These are phyloP conservation scores for Piper longum DNA, from an alignment of 164 flowering plant genomes.

Conservation along the genomic window DNA sequence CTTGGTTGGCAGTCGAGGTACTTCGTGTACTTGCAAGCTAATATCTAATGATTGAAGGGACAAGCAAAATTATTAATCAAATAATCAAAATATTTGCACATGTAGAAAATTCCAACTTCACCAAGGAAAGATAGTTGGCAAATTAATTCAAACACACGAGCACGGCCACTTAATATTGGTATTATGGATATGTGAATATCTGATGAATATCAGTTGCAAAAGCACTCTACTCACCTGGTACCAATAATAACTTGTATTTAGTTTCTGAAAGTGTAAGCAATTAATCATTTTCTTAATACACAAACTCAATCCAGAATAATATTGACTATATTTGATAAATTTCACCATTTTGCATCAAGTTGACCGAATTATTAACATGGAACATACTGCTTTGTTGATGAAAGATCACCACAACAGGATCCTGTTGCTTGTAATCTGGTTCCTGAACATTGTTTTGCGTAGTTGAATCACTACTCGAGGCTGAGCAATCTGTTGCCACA, in stretches of 20 bases:
- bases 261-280: conserved; percentile 26
- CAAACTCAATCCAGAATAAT: not conserved
- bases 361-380: not conserved
- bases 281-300: not conserved
- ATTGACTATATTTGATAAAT: not conserved
- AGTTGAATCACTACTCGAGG: conserved; percentile 61
- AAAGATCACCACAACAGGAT: conserved; percentile 45
- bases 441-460: conserved; percentile 78
- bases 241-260: conserved; percentile 56
- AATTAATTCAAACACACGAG: no score
- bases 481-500: conserved; percentile 49
- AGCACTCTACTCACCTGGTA: conserved; percentile 38
- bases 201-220: no score
- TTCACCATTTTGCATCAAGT: not conserved
- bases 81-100: no score
- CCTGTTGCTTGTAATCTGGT: conserved; percentile 48
- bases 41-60: no score
- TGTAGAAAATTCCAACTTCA: no score
- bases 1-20: no score
- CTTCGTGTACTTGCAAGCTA: no score
- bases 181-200: no score
- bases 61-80: not conserved
- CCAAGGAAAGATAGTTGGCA: no score
- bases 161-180: no score
- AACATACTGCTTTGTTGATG: conserved; percentile 46